Evolutionary conservation across 1,284 basidiomycete genomes (phyloP).

Genomic region (Melampsora americana): DNA sequence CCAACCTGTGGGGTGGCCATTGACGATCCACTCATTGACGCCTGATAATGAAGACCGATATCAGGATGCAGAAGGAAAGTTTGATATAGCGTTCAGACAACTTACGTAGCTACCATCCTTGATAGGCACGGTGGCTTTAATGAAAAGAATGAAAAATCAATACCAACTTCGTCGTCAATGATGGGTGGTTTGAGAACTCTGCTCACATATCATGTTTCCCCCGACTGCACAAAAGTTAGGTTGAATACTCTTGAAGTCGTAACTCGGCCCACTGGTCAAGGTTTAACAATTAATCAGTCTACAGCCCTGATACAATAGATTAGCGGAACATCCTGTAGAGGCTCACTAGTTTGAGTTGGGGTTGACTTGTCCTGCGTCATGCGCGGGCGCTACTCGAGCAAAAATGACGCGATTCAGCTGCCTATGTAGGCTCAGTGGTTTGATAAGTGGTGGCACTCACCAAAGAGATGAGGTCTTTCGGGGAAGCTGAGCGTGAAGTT

Average conservation of each 20-base stretch:
- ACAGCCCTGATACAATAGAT: no score
- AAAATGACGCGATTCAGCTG: neutral
- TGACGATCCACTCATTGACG: conserved; percentile 34
- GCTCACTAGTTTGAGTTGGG: neutral
- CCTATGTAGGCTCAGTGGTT: neutral
- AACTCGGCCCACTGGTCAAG: conserved; percentile 38
- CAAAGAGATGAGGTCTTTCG: neutral
- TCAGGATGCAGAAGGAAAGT: neutral
- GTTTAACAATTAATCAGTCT: neutral
- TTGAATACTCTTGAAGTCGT: conserved; percentile 28
- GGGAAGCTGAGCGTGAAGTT: neutral
- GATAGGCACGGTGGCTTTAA: conserved; percentile 35
- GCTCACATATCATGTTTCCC: conserved; percentile 35
- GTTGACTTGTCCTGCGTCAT: neutral
- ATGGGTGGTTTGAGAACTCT: neutral
- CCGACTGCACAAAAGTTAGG: conserved; percentile 32
- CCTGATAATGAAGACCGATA: neutral
- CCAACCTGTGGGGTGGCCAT: conserved; percentile 40
- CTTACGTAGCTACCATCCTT: conserved; percentile 35
- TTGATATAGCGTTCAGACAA: neutral
- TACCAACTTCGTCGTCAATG: no score
- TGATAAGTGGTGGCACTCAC: neutral
- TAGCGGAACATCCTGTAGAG: no score
- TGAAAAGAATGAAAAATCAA: neutral
- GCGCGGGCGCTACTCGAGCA: neutral